Evolutionary conservation across 768 basidiomycete species (phyloP), one percentile per base, ranked within the genome.

Genomic region (Royoungia palumana): DNA sequence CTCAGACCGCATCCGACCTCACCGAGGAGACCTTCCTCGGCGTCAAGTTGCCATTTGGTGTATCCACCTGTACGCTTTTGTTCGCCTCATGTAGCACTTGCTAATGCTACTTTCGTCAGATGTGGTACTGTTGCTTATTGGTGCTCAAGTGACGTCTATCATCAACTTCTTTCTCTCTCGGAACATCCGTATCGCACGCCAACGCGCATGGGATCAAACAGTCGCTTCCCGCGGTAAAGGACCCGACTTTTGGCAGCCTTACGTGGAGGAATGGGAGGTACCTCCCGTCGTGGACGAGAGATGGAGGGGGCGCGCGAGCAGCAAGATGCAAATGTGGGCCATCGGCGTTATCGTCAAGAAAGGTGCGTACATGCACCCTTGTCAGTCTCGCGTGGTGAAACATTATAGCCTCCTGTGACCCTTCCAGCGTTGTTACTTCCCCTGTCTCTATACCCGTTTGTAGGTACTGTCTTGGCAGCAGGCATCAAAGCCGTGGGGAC

Each of bases 131-230:
- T 72, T 92, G 44, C 76, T 93, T 46, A 62, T 94, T 5, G 83
- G 87, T 9, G 72, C 80, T 0, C 91, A 94, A 70, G 62, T 89
- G 30, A 87, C 88, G 0, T 68, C 69, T 17, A 85, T 97, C 47
- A 75, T 95, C 42, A 76, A 74, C 3, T 94, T 87, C 72, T 94
- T 94, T 70, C 78, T 97, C 43, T 76, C 83, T 24, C 81, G 81
- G 39, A 94, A 95, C 67, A n/a, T n/a, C n/a, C n/a, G n/a, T n/a
- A n/a, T n/a, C n/a, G n/a, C n/a, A n/a, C n/a, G n/a, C n/a, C n/a
- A n/a, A n/a, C n/a, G n/a, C n/a, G n/a, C n/a, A n/a, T n/a, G n/a
- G n/a, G n/a, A n/a, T n/a, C n/a, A n/a, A n/a, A n/a, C n/a, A n/a
- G n/a, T n/a, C n/a, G n/a, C n/a, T n/a, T n/a, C n/a, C n/a, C n/a